Conservation (phyloP, 192 early-diverging fungal genomes). For the Coemansia sp. region DNA sequence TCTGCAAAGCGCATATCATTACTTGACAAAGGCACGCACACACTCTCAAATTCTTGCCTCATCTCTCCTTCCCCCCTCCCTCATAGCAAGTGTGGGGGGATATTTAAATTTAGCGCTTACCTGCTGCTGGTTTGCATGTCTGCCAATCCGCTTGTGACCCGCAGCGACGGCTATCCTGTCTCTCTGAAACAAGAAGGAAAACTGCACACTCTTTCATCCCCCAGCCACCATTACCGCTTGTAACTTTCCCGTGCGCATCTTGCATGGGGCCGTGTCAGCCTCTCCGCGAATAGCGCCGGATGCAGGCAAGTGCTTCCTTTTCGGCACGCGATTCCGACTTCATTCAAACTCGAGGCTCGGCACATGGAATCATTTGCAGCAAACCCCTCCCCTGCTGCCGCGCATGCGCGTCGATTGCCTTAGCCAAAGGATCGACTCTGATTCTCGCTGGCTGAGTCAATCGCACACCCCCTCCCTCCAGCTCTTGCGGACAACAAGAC, state of each 20-base stretch:
- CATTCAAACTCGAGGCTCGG: background rate
- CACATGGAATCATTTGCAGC: background rate
- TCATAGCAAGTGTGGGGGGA: background rate
- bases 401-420: constrained; percentile 21
- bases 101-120: constrained; percentile 1
- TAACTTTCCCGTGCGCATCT: background rate
- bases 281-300: background rate
- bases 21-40: background rate
- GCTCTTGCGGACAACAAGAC: constrained; percentile 1
- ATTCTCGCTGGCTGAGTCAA: constrained; percentile 1
- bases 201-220: background rate
- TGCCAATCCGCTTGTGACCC: background rate
- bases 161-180: background rate
- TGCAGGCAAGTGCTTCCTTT: background rate
- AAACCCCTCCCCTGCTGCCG: background rate
- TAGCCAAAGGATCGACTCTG: constrained; percentile 4
- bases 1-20: background rate
- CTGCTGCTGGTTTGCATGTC: background rate
- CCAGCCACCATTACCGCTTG: background rate
- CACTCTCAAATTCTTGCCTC: background rate
- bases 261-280: background rate
- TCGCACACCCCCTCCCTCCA: too few species aligned
- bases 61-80: background rate
- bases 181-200: too few species aligned
- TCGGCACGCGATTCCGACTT: background rate